Evolutionary conservation across 1,139 yeast species (phyloP).

Genomic region (Kodamaea plutei): DNA sequence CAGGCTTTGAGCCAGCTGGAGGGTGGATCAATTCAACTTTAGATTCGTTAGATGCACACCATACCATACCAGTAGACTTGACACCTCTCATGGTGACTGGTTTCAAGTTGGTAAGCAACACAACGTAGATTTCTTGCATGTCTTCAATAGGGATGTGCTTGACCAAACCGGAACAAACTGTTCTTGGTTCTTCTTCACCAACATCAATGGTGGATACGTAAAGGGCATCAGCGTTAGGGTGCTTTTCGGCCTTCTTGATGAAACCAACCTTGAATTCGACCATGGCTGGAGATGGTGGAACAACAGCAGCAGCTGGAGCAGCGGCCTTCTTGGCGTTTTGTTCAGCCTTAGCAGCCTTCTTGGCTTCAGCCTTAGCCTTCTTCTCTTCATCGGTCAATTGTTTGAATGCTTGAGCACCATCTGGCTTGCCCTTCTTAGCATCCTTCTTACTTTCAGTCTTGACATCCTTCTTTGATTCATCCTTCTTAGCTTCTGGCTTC

Average conservation of each 20-base stretch:
- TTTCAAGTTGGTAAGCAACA: conserved; percentile 57
- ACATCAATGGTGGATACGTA: conserved; percentile 94
- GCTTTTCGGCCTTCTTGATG: conserved; percentile 93
- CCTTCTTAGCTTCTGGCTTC: conserved; percentile 33
- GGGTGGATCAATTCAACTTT: conserved; percentile 90
- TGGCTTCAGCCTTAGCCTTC: conserved; percentile 59
- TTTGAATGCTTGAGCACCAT: no score
- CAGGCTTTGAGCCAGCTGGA: conserved; percentile 91
- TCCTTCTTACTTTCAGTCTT: conserved; percentile 6
- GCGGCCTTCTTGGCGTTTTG: conserved; percentile 50
- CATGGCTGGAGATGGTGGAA: conserved; percentile 72
- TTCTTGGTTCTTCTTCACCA: conserved; percentile 98
- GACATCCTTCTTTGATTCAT: conserved; percentile 15
- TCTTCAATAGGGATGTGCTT: conserved; percentile 45
- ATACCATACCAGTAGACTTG: conserved; percentile 93
- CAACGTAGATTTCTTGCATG: conserved; percentile 46
- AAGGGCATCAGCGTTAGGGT: conserved; percentile 95
- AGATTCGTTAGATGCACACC: conserved; percentile 76
- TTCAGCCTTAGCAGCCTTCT: conserved; percentile 68
- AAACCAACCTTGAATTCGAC: conserved; percentile 94
- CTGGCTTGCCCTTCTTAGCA: conserved; percentile 13
- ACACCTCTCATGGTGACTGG: conserved; percentile 66
- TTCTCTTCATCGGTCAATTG: conserved; percentile 57
- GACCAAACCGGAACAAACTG: conserved; percentile 94
- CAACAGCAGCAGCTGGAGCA: conserved; percentile 52